These are phyloP conservation scores for Kuraishia molischiana DNA, from an alignment of 805 yeast genomes.

Conservation along the genomic window DNA sequence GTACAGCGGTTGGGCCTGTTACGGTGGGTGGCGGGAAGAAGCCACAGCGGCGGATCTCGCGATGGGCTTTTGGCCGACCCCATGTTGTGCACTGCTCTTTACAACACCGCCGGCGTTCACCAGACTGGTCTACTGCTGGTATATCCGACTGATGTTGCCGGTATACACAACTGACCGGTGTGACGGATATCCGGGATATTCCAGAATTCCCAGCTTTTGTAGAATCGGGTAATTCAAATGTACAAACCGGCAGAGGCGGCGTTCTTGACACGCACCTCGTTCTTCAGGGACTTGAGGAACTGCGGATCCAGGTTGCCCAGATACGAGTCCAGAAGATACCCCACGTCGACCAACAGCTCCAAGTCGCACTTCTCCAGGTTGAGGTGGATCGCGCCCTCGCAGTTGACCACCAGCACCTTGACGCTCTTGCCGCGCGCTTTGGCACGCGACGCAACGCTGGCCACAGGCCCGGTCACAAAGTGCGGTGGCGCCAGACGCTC, in stretches of 20 bases:
- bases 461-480: constrained; percentile 34
- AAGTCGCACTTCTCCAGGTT: constrained; percentile 33
- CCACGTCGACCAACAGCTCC: constrained; percentile 20
- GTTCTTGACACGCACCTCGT: background rate
- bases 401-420: constrained; percentile 20
- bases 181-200: background rate
- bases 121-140: too few species aligned
- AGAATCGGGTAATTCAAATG: background rate
- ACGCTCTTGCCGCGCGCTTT: constrained; percentile 5
- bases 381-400: constrained; percentile 33
- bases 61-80: too few species aligned
- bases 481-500: constrained; percentile 38
- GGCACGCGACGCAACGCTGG: constrained; percentile 25
- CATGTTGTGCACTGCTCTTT: too few species aligned
- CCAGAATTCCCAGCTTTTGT: background rate
- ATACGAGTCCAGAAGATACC: background rate
- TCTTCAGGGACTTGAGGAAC: background rate
- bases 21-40: too few species aligned
- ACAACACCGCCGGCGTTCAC: too few species aligned
- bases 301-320: background rate
- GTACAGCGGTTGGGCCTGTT: too few species aligned
- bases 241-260: background rate
- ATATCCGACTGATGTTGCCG: too few species aligned
- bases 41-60: too few species aligned
- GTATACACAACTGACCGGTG: too few species aligned